Percentiles rank a stretch among this genome's conserved stretches.
These are phyloP conservation scores for Skeletonema tropicum DNA, from an alignment of 108 stramenopile genomes.

Conservation along the genomic window DNA sequence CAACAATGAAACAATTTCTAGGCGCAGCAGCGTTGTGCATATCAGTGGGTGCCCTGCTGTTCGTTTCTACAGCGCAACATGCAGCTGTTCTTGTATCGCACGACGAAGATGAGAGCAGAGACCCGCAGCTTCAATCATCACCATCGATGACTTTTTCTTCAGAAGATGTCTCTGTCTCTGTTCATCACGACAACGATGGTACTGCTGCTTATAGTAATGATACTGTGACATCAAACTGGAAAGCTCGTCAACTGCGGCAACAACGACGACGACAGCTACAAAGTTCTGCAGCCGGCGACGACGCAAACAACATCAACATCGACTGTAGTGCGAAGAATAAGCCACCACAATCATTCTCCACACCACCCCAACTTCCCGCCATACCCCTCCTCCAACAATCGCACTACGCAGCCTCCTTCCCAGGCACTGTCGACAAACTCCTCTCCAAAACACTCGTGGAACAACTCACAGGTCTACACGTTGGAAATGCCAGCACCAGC, in stretches of 20 bases:
- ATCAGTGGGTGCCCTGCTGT: not conserved
- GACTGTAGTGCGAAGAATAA: no score
- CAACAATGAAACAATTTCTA: not conserved
- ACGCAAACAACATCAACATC: no score
- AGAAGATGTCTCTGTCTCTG: no score
- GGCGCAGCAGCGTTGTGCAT: not conserved
- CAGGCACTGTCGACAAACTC: slow-evolving; percentile 25
- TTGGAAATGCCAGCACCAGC: slow-evolving; percentile 27
- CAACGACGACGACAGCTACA: no score
- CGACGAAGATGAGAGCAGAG: not conserved
- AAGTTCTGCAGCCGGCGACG: no score
- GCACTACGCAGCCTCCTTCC: slow-evolving; percentile 38
- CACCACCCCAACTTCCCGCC: not conserved
- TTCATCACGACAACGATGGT: no score
- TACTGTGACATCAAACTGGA: no score
- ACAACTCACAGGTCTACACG: slow-evolving; percentile 18
- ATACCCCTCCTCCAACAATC: slow-evolving; percentile 4
- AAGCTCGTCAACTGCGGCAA: no score
- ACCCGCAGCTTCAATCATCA: no score
- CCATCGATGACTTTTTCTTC: not conserved
- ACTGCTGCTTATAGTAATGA: no score
- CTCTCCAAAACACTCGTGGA: slow-evolving; percentile 36
- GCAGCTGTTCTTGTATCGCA: not conserved
- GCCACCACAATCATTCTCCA: no score
- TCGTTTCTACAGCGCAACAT: not conserved